Percentiles rank a stretch among this genome's conserved stretches.
These are phyloP conservation scores for Mycosphaerella arachidis DNA, from an alignment of 2,329 filamentous ascomycete species.

Conservation along the genomic window DNA sequence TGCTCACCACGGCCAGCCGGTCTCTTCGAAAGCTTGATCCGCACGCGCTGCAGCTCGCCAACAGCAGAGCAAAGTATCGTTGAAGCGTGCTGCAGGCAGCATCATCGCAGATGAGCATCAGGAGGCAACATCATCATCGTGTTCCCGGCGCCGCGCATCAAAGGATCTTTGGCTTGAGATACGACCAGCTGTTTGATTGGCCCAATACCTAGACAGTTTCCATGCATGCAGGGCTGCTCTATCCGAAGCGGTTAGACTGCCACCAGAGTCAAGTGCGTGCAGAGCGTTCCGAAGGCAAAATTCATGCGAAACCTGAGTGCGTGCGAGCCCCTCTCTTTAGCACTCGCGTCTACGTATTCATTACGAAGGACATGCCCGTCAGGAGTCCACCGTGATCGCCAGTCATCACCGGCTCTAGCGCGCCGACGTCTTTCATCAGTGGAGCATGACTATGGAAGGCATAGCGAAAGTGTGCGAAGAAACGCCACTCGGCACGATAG, in stretches of 20 bases:
- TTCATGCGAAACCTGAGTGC: slow-evolving; percentile 9
- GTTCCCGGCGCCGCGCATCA: slow-evolving; percentile 3
- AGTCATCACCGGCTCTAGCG: neutral
- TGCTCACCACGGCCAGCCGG: neutral
- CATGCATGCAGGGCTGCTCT: slow-evolving; percentile 5
- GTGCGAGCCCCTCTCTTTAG: slow-evolving; percentile 8
- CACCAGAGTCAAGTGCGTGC: slow-evolving; percentile 3
- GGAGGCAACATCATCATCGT: slow-evolving; percentile 11
- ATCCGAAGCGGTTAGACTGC: slow-evolving; percentile 5
- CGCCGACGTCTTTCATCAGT: slow-evolving; percentile 1
- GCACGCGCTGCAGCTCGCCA: slow-evolving; percentile 3
- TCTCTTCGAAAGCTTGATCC: slow-evolving; percentile 9
- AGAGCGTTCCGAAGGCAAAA: slow-evolving; percentile 7
- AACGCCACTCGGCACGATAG: slow-evolving; percentile 13
- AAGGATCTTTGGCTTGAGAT: slow-evolving; percentile 12
- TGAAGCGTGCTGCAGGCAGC: slow-evolving; percentile 9
- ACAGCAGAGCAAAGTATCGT: slow-evolving; percentile 3
- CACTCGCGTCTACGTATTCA: neutral
- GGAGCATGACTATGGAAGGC: neutral
- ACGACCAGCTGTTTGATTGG: slow-evolving; percentile 1
- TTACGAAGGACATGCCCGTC: slow-evolving; percentile 4
- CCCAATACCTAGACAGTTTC: neutral
- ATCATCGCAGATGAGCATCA: slow-evolving; percentile 9
- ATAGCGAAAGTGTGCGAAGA: slow-evolving; percentile 12
- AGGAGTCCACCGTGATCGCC: slow-evolving; percentile 4